Evolutionary conservation across 2,329 filamentous ascomycete species (phyloP).

Genomic region (Aspergillus flavus): DNA sequence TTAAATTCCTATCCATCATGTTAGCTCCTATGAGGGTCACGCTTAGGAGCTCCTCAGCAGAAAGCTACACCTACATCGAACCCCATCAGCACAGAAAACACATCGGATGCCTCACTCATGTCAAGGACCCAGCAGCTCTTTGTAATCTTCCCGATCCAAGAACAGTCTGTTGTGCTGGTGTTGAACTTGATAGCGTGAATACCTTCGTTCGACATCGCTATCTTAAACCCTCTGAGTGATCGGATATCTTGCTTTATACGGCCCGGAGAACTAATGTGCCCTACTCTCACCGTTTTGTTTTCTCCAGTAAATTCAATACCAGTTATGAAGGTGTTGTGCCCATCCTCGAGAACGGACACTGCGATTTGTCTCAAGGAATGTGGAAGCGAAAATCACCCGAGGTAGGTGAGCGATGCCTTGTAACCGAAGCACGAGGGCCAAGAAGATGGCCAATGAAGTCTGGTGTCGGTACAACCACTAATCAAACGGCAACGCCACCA

Average conservation of each 20-base stretch:
- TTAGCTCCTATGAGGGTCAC: neutral
- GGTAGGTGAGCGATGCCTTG: too few relatives aligned
- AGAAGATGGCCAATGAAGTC: too few relatives aligned
- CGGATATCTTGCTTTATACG: neutral
- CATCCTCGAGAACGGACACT: neutral
- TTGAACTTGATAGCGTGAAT: neutral
- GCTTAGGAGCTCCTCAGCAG: neutral
- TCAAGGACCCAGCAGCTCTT: neutral
- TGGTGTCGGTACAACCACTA: neutral
- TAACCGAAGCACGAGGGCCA: too few relatives aligned
- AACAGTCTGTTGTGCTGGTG: neutral
- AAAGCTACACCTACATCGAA: neutral
- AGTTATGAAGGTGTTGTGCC: neutral
- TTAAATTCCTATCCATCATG: neutral
- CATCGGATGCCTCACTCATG: neutral
- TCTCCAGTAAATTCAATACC: neutral
- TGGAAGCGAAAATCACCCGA: neutral
- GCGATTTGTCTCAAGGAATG: neutral
- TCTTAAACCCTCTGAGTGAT: neutral
- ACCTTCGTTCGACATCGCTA: neutral
- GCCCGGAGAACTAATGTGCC: neutral
- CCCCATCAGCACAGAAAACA: neutral
- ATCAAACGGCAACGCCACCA: neutral
- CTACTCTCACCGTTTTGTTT: neutral
- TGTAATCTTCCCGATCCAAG: neutral